Conservation (phyloP, 2,329 filamentous ascomycete species). For the Drechmeria coniospora region DNA sequence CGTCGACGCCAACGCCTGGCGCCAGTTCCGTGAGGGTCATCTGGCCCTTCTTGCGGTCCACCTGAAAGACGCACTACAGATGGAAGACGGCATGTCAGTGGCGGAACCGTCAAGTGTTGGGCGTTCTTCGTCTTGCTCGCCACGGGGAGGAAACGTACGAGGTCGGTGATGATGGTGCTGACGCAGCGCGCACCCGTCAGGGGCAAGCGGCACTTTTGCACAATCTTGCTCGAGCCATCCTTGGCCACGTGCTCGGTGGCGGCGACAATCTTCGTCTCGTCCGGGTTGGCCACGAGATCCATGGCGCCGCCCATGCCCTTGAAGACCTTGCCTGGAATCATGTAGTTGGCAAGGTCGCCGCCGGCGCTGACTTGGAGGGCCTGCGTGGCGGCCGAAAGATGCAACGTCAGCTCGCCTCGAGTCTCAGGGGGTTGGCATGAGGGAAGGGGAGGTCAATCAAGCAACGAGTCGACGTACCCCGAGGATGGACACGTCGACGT, state of each 20-base stretch:
- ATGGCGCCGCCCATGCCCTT: conserved; percentile 78
- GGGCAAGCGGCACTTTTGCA: conserved; percentile 47
- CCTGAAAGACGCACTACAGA: conserved; percentile 50
- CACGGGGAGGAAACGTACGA: conserved; percentile 34
- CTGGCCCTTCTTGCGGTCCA: conserved; percentile 44
- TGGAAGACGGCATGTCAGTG: too few relatives aligned
- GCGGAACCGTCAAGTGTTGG: too few relatives aligned
- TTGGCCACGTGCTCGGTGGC: conserved; percentile 56
- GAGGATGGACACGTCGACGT: conserved; percentile 71
- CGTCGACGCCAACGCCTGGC: conserved; percentile 51
- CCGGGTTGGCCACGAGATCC: conserved; percentile 57
- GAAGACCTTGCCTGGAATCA: conserved; percentile 76
- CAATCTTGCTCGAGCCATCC: conserved; percentile 51
- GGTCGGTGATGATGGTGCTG: conserved; percentile 57
- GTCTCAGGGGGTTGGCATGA: conserved; percentile 2
- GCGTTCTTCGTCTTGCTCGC: not conserved
- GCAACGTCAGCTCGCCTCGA: conserved; percentile 2
- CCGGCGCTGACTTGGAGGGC: conserved; percentile 66
- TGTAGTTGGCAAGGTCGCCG: conserved; percentile 77
- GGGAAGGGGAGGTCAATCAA: not conserved
- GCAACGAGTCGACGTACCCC: conserved; percentile 37
- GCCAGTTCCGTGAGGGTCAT: conserved; percentile 57
- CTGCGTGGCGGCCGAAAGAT: conserved; percentile 5
- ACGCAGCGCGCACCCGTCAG: conserved; percentile 52
- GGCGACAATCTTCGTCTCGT: conserved; percentile 57